These are phyloP conservation scores for Paxillus rubicundulus DNA, from an alignment of 768 basidiomycete genomes.

Conservation along the genomic window DNA sequence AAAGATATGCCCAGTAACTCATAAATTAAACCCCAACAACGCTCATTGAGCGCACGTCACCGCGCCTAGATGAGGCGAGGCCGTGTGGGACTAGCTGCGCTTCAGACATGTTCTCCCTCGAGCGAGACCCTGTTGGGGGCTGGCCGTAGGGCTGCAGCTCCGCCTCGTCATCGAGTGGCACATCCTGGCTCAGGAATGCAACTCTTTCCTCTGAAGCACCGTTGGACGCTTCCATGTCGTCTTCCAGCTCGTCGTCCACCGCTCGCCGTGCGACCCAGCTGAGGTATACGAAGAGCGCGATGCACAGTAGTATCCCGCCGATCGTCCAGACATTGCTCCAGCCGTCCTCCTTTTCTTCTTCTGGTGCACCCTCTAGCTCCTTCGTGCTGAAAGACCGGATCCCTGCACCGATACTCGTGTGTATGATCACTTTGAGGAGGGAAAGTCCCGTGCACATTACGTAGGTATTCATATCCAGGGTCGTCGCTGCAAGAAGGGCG, in stretches of 20 bases:
- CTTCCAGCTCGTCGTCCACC: conserved; percentile 53
- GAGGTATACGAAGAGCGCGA: conserved; percentile 77
- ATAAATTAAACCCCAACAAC: conserved; percentile 8
- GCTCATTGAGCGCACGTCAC: conserved; percentile 7
- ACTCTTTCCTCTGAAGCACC: conserved; percentile 47
- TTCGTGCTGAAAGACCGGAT: conserved; percentile 72
- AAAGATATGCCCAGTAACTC: not conserved
- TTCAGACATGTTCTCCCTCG: conserved; percentile 44
- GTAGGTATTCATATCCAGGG: conserved; percentile 77
- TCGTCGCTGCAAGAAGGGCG: conserved; percentile 83
- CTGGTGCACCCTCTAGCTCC: conserved; percentile 47
- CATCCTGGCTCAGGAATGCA: conserved; percentile 47
- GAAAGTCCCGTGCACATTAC: conserved; percentile 77
- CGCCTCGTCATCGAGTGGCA: conserved; percentile 21
- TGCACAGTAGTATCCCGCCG: conserved; percentile 65
- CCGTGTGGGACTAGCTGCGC: conserved; percentile 35
- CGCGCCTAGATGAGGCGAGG: conserved; percentile 15
- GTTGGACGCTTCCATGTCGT: conserved; percentile 33
- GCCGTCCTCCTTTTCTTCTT: conserved; percentile 38
- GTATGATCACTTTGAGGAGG: conserved; percentile 86
- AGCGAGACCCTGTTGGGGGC: conserved; percentile 18
- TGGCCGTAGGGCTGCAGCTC: conserved; percentile 16
- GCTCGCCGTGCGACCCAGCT: conserved; percentile 74
- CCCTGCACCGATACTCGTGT: conserved; percentile 83
- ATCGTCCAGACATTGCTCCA: conserved; percentile 63